phyloP scores from a whole-genome alignment of 2,329 filamentous ascomycete species.

The Trichophyton mentagrophytes region DNA sequence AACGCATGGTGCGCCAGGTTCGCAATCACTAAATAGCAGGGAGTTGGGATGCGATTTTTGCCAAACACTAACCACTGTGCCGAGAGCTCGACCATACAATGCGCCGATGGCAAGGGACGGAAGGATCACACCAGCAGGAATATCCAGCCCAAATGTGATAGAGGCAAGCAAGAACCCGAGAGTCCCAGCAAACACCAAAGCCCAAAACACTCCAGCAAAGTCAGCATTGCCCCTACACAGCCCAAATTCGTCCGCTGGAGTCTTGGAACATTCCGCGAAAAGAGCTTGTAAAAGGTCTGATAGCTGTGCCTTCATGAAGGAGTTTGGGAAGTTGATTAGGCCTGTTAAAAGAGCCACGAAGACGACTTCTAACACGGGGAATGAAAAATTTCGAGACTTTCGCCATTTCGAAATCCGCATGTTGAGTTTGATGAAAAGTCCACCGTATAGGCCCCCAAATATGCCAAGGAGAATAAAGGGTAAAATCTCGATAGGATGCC shows the following conservation, averaged over 20 bases:
- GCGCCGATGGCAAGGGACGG: slow-evolving; percentile 95
- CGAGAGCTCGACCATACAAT: slow-evolving; percentile 74
- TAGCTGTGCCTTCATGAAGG: slow-evolving; percentile 87
- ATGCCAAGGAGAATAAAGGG: slow-evolving; percentile 80
- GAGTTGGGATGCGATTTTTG: slow-evolving; percentile 65
- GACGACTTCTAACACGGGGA: slow-evolving; percentile 66
- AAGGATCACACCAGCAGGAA: slow-evolving; percentile 89
- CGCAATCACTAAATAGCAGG: slow-evolving; percentile 66
- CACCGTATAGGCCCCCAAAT: slow-evolving; percentile 84
- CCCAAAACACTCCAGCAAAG: slow-evolving; percentile 66
- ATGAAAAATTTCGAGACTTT: slow-evolving; percentile 54
- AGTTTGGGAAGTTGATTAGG: slow-evolving; percentile 85
- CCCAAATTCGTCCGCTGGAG: slow-evolving; percentile 73
- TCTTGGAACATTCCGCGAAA: slow-evolving; percentile 76
- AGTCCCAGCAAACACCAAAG: slow-evolving; percentile 68
- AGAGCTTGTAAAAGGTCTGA: slow-evolving; percentile 84
- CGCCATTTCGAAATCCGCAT: slow-evolving; percentile 77
- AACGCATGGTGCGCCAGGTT: slow-evolving; percentile 74
- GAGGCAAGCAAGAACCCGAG: slow-evolving; percentile 75
- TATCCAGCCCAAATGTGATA: slow-evolving; percentile 84
- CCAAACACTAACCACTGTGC: slow-evolving; percentile 80
- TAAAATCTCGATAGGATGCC: slow-evolving; percentile 88
- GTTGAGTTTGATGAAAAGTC: slow-evolving; percentile 87
- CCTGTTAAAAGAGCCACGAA: slow-evolving; percentile 71
- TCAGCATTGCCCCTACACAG: slow-evolving; percentile 80